Base-by-base conservation (phyloP, 768 basidiomycete genomes). In the Collybiopsis luxurians region DNA sequence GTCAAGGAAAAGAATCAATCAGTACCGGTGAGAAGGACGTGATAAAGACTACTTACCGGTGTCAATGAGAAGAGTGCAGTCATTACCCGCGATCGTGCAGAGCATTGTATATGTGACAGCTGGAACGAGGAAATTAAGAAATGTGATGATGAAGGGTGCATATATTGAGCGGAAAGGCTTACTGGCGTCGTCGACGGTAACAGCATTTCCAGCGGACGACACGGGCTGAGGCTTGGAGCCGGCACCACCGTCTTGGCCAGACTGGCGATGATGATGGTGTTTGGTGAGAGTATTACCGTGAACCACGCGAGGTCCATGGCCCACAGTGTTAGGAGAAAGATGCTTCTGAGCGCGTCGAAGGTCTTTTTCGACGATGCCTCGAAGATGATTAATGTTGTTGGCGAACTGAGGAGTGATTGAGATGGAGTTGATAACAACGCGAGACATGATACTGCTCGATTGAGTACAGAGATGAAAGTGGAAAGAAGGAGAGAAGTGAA, bases 111-210 rank as follows among this genome's bases (percentile, higher is more conserved):
- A 86, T 10, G 79, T 81, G 10, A 85, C 81, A 55, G 72, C 76
- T 64, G 56, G 15, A 19, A 39, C 21, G 17, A 44, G 57, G 63
- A 67, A 48, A 27, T 55, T 23, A 23, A 54, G 46, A 42, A 13
- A 44, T 17, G 21, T 12, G 15, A 17, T 10, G 4, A 27, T 6
- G 15, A n/a, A n/a, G 38, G 23, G 48, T 26, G 50, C 34, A 51
- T 24, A 53, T 0, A 67, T 46, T 31, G 23, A 38, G 31, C 13
- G 30, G 12, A 51, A 31, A 30, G 47, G 19, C 59, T 30, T 55
- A 75, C 79, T 76, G 50, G 84, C 73, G 64, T 85, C 81, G 43
- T 79, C 83, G 50, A 80, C 83, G 50, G 85, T 80, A 55, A 85
- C 77, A 46, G 74, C 78, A 23, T 69, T 61, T n/a, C 50, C 15